phyloP scores from a whole-genome alignment of 306 rosid genomes.

The Sicyos baderoa region DNA sequence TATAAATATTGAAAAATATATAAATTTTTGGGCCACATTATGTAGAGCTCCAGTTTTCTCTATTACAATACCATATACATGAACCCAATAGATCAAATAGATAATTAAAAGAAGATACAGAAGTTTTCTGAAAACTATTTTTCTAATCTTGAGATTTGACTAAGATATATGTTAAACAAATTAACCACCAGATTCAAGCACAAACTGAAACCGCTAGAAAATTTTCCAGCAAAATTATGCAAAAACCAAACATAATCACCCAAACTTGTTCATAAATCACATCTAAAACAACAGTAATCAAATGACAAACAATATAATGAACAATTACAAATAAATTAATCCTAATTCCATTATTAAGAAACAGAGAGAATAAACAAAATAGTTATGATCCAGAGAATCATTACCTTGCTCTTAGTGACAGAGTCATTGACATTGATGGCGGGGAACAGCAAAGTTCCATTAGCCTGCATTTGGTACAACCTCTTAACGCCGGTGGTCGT shows the following conservation, averaged over 20 bases:
- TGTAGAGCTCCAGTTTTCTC: no score
- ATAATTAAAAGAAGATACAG: neutral
- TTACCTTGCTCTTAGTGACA: conserved; percentile 97
- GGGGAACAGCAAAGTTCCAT: conserved; percentile 67
- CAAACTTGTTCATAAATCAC: neutral
- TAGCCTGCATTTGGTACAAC: conserved; percentile 83
- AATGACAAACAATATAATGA: neutral
- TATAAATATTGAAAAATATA: no score
- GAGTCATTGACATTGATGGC: conserved; percentile 95
- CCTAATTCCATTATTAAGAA: neutral
- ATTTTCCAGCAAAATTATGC: neutral
- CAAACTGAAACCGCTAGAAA: neutral
- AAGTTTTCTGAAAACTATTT: neutral
- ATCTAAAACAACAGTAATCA: conserved; percentile 4
- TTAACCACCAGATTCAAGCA: neutral
- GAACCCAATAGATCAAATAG: neutral
- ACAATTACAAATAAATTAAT: neutral
- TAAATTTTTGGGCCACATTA: no score
- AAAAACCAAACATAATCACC: neutral
- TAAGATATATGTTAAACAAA: neutral
- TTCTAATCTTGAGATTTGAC: neutral
- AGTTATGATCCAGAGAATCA: no score
- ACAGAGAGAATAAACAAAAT: no score
- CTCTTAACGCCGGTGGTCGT: conserved; percentile 99
- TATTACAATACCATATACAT: no score